Evolutionary conservation across 371 early-diverging fungal species (phyloP).

Genomic region (Nematocida sp.): DNA sequence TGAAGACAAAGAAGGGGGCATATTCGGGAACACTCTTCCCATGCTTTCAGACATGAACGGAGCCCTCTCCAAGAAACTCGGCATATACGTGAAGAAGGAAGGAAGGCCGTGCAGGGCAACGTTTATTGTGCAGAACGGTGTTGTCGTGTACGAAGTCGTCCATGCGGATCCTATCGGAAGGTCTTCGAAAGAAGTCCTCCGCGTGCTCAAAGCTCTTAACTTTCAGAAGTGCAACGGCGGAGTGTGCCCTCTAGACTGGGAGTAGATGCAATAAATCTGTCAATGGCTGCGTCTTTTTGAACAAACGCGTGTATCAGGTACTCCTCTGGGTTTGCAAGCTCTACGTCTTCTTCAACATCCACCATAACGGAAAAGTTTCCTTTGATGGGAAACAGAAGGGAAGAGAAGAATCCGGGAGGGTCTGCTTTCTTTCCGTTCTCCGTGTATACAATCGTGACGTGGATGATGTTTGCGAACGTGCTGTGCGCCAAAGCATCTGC

Average conservation of each 20-base stretch:
- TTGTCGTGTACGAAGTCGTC: constrained; percentile 70
- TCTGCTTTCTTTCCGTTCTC: constrained; percentile 11
- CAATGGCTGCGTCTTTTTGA: constrained; percentile 60
- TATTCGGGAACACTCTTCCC: constrained; percentile 68
- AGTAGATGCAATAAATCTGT: constrained; percentile 43
- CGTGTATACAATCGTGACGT: constrained; percentile 59
- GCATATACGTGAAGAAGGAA: constrained; percentile 71
- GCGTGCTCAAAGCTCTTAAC: constrained; percentile 85
- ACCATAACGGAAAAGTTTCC: constrained; percentile 51
- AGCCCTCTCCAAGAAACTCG: constrained; percentile 73
- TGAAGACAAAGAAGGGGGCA: constrained; percentile 75
- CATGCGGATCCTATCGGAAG: constrained; percentile 82
- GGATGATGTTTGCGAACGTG: constrained; percentile 50
- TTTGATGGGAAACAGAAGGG: constrained; percentile 23
- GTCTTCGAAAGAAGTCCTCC: constrained; percentile 80
- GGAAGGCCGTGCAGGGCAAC: constrained; percentile 68
- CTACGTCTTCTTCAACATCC: constrained; percentile 4
- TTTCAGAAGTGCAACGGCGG: constrained; percentile 72
- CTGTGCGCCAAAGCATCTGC: constrained; percentile 7
- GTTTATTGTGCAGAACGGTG: constrained; percentile 81
- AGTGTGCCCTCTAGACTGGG: constrained; percentile 60
- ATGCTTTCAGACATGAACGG: constrained; percentile 74
- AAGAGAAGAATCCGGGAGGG: constrained; percentile 44
- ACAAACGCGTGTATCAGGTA: constrained; percentile 56
- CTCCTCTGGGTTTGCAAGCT: constrained; percentile 41